A percentile compares a stretch with the other conserved stretches of the same genome.
phyloP scores from a whole-genome alignment of 768 basidiomycete genomes.

The Pisolithus marmoratus region DNA sequence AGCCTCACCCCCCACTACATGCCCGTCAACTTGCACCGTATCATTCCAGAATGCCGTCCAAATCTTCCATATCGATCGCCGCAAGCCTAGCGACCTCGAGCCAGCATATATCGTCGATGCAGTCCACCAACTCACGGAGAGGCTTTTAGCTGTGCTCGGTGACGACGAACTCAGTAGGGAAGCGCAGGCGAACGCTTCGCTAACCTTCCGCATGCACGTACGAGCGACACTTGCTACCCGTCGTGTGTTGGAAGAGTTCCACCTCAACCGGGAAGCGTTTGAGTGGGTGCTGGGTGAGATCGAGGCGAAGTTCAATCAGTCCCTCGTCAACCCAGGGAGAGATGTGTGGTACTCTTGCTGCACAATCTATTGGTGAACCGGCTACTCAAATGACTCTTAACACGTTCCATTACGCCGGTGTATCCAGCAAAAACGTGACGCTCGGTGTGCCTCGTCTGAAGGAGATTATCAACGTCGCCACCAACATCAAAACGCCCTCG shows the following conservation, averaged over 20 bases:
- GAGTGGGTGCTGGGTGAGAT: constrained; percentile 97
- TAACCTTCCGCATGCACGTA: constrained; percentile 91
- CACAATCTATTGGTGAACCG: constrained; percentile 98
- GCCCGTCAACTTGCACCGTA: constrained; percentile 92
- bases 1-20: constrained; percentile 75
- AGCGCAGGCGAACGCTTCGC: constrained; percentile 83
- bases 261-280: constrained; percentile 88
- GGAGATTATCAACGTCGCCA: constrained; percentile 99
- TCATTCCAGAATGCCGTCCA: constrained; percentile 93
- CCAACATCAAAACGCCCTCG: constrained; percentile 97
- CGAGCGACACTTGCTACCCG: constrained; percentile 85
- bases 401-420: constrained; percentile 99
- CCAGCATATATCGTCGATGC: constrained; percentile 82
- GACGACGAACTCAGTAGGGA: constrained; percentile 67
- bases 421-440: constrained; percentile 99
- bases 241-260: constrained; percentile 81
- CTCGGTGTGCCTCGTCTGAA: constrained; percentile 98
- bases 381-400: constrained; percentile 99
- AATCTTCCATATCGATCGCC: constrained; percentile 94
- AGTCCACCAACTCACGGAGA: constrained; percentile 66
- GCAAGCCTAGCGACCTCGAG: constrained; percentile 89
- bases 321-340: constrained; percentile 91
- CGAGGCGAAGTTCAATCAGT: constrained; percentile 92
- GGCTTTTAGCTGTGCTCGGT: constrained; percentile 85
- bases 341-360: constrained; percentile 98